Evolutionary conservation across 352 stramenopile species (phyloP), one percentile per base, ranked within the genome.

Genomic region (Thraustochytrium striatum): DNA sequence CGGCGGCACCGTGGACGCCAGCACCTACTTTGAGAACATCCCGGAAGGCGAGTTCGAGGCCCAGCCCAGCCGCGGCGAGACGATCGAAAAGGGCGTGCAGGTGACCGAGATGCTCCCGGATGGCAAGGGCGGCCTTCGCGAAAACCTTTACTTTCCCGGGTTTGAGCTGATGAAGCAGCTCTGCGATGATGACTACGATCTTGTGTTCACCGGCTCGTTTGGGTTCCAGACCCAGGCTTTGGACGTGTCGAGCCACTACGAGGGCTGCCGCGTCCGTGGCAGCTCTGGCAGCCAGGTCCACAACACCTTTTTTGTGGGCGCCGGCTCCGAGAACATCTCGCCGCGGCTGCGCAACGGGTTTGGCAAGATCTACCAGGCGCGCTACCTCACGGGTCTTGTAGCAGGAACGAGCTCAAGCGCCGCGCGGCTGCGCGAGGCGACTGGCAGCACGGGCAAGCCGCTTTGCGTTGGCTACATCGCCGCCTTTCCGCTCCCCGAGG

Each of bases 181-280:
- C 9, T 62, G 55, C 55, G 55, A 62, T n/a, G 55, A 62, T 25
- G 55, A 62, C 55, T 62, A 62, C 55, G 55, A 62, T n/a, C 32
- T 62, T 13, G 55, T 62, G 55, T 62, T 62, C 25, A 16, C 55
- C 9, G 9, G 25, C 25, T 25, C 9, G 9, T 62, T 62, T 62
- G 55, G 55, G 33, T 25, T 25, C 55, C 9, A 16, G 55, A 38
- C 9, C 55, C 55, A 62, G n/a, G n/a, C 55, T 13, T 9, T 25
- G 25, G 55, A 62, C 32, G 55, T 62, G 9, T 62, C 55, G 25
- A n/a, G 9, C 8, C 9, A 62, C 32, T 62, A 62, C 55, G 9
- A 9, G n/a, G 55, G 55, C 9, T 62, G 55, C 55, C 25, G 25
- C 9, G 9, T 9, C 25, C 9, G 9, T 13, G 55, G 55, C 9